These are phyloP conservation scores for Lotus japonicus DNA, from an alignment of 306 rosid genomes.

Conservation along the genomic window DNA sequence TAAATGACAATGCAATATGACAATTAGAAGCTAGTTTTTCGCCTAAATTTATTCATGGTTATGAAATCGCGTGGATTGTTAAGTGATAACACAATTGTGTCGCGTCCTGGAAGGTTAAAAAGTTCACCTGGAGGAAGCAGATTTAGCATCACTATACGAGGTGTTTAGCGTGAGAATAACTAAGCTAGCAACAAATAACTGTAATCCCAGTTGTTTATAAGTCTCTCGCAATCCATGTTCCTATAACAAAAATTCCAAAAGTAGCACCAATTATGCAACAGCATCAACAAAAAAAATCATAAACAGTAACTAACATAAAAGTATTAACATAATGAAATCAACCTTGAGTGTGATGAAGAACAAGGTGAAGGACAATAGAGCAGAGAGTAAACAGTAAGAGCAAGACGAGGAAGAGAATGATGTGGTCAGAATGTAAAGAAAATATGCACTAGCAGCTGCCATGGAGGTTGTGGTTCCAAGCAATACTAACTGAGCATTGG, in stretches of 20 bases:
- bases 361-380: conserved; percentile 65
- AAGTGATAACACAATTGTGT: not conserved
- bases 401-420: conserved; percentile 59
- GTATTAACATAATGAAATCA: not conserved
- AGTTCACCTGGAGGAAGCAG: conserved; percentile 58
- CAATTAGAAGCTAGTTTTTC: not conserved
- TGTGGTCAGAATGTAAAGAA: conserved; percentile 67
- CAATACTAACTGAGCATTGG: conserved; percentile 45
- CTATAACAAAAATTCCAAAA: conserved; percentile 30
- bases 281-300: not conserved
- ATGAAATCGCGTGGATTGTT: not conserved
- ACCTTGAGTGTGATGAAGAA: conserved; percentile 56
- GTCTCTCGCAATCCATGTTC: conserved; percentile 57
- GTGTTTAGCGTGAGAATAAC: conserved; percentile 65
- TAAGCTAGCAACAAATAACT: conserved; percentile 51
- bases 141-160: conserved; percentile 44
- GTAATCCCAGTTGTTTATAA: conserved; percentile 49
- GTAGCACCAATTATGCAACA: not conserved
- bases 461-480: conserved; percentile 69
- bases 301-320: not conserved
- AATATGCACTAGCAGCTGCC: conserved; percentile 84
- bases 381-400: conserved; percentile 68
- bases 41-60: not conserved
- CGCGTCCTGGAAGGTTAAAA: not conserved
- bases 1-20: not conserved